Base-by-base conservation (phyloP, 176 grass and related monocot genomes). In the Raddia guianensis region DNA sequence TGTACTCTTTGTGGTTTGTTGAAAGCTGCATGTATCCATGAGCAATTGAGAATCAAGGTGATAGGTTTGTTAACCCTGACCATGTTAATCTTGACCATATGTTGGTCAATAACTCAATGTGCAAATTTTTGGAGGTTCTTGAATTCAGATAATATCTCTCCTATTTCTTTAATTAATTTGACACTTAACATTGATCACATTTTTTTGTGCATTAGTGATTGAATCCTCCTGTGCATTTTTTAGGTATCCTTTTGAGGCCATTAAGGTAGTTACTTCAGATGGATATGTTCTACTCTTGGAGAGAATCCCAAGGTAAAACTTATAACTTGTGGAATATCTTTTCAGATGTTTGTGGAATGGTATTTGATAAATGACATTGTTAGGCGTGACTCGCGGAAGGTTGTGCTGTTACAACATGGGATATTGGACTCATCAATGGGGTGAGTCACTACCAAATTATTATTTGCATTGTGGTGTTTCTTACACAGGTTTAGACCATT, bases 341-440 rank as follows among this genome's bases (percentile, higher is more conserved):
- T 80, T 53, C 21, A 6, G 12, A 32, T 77, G 42, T 82, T 70
- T 83, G 43, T 65, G 55, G 58, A 88, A 75, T 33, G 9, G 40
- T 58, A 44, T 51, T 66, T 82, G 70, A 74, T 73, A 51, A 43
- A 75, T 85, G 40, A 21, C 8, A 68, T 80, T 81, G 86, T 69
- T 68, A 98, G 95, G 92, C 90, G 71, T 78, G 95, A 94, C 85
- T 98, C 95, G 51, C 68, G 58, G 66, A 98, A 98, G 81, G 92
- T 94, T 75, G 95, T 94, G 48, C 78, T 92, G 67, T 78, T 98
- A 34, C 95, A 98, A 75, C 95, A 98, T 91, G 95, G 95, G 63
- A 92, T 98, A 87, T 33, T 98, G 84, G 95, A 98, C 76, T 94
- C 95, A 2, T 98, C 95, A 62, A 98, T 98, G 95, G 95, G 95